A percentile compares a stretch with the other conserved stretches of the same genome.
These are phyloP conservation scores for Teratosphaeria epicoccoides DNA, from an alignment of 2,329 filamentous ascomycete species.

Conservation along the genomic window DNA sequence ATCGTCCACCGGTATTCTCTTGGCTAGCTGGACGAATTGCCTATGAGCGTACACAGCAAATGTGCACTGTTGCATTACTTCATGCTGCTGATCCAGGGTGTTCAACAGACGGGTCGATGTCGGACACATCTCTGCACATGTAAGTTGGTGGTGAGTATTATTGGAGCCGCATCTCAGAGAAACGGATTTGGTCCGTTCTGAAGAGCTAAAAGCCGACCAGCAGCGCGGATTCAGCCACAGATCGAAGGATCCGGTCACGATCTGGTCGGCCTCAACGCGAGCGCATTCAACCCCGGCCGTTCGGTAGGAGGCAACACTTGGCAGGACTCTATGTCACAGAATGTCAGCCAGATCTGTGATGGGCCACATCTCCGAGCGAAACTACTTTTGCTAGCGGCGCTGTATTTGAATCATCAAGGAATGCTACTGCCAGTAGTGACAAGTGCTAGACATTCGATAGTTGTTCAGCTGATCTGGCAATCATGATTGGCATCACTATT, in stretches of 20 bases:
- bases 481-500: too few relatives aligned
- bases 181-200: neutral
- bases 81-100: too few relatives aligned
- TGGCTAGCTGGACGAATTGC: too few relatives aligned
- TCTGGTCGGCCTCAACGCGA: neutral
- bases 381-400: too few relatives aligned
- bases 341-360: neutral
- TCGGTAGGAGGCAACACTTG: neutral
- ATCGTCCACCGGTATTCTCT: too few relatives aligned
- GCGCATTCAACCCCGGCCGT: neutral
- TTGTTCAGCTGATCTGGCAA: neutral
- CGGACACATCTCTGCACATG: too few relatives aligned
- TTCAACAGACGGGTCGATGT: too few relatives aligned
- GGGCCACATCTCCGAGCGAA: neutral
- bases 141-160: too few relatives aligned
- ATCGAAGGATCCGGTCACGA: neutral
- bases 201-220: neutral
- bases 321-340: neutral
- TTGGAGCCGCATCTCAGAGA: too few relatives aligned
- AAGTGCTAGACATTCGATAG: neutral
- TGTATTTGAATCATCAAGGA: neutral
- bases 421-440: neutral
- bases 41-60: too few relatives aligned
- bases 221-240: neutral
- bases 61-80: too few relatives aligned